Percentiles rank a stretch among this genome's conserved stretches.
phyloP scores from a whole-genome alignment of 768 basidiomycete genomes.

The Calocybe indica region DNA sequence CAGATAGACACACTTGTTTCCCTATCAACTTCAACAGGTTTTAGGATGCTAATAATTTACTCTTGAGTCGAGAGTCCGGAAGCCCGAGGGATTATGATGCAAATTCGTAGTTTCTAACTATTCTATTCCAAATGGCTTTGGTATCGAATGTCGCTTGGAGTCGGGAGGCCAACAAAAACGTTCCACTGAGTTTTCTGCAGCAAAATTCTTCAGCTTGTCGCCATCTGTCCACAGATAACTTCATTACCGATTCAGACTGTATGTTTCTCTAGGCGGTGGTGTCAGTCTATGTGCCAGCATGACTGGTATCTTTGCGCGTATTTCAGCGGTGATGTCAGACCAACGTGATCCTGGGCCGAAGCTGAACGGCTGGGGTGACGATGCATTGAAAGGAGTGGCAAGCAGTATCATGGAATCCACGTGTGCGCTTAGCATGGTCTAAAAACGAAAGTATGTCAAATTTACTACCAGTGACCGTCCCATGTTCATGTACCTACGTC shows the following conservation, averaged over 20 bases:
- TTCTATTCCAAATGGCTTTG: slow-evolving; percentile 67
- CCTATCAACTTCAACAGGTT: slow-evolving; percentile 1
- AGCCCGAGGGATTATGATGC: slow-evolving; percentile 7
- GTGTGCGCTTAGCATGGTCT: slow-evolving; percentile 88
- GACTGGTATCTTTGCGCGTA: slow-evolving; percentile 77
- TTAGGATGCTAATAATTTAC: not conserved
- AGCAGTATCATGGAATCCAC: slow-evolving; percentile 78
- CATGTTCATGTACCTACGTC: slow-evolving; percentile 41
- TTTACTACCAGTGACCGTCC: not conserved
- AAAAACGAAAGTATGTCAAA: slow-evolving; percentile 1
- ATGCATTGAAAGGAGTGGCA: slow-evolving; percentile 74
- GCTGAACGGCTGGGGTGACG: slow-evolving; percentile 65
- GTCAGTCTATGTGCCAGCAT: slow-evolving; percentile 88
- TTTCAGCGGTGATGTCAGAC: slow-evolving; percentile 68
- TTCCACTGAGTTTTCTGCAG: slow-evolving; percentile 72
- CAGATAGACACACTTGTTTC: slow-evolving; percentile 5
- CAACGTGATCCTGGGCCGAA: slow-evolving; percentile 66
- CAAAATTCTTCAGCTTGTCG: not conserved
- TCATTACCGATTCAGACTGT: slow-evolving; percentile 80
- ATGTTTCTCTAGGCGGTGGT: slow-evolving; percentile 92
- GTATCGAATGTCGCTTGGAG: slow-evolving; percentile 73
- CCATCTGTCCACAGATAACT: not conserved
- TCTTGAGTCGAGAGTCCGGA: not conserved
- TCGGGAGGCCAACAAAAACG: slow-evolving; percentile 73
- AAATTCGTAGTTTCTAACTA: slow-evolving; percentile 39